These are phyloP conservation scores for Mycena floridula DNA, from an alignment of 768 basidiomycete species.

Conservation along the genomic window DNA sequence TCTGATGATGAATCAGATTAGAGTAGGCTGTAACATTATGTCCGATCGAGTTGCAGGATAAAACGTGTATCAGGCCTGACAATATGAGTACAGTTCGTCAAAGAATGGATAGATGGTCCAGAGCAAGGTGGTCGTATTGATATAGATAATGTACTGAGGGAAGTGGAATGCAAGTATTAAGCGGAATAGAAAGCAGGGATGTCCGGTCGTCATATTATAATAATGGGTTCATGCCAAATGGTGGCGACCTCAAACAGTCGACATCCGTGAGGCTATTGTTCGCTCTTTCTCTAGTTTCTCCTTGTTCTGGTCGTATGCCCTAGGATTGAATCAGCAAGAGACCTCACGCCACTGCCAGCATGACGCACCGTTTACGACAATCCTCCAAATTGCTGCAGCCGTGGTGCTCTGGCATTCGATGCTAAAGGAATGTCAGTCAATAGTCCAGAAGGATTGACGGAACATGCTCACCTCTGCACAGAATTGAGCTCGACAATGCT, in stretches of 20 bases:
- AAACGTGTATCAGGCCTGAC: too few species aligned
- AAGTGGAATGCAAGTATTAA: slow-evolving; percentile 2
- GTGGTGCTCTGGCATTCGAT: slow-evolving; percentile 87
- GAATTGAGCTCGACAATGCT: slow-evolving; percentile 71
- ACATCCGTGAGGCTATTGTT: slow-evolving; percentile 84
- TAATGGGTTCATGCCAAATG: slow-evolving; percentile 1
- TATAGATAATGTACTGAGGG: neutral
- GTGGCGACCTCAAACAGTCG: slow-evolving; percentile 44
- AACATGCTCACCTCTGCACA: slow-evolving; percentile 60
- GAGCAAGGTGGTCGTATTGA: too few species aligned
- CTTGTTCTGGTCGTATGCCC: slow-evolving; percentile 88
- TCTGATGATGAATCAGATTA: slow-evolving; percentile 17
- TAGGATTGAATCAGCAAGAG: too few species aligned
- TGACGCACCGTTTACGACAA: too few species aligned
- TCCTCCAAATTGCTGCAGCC: slow-evolving; percentile 77
- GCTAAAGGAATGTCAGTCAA: slow-evolving; percentile 35
- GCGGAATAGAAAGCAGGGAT: slow-evolving; percentile 1
- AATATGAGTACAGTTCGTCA: too few species aligned
- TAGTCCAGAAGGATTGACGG: neutral
- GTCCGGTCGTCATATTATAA: neutral
- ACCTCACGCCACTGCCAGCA: too few species aligned
- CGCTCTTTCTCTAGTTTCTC: slow-evolving; percentile 81
- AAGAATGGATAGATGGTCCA: too few species aligned
- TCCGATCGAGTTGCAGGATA: too few species aligned
- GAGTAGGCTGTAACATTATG: too few species aligned